phyloP scores from a whole-genome alignment of 2,329 filamentous ascomycete genomes.

The Whalleya microplaca region DNA sequence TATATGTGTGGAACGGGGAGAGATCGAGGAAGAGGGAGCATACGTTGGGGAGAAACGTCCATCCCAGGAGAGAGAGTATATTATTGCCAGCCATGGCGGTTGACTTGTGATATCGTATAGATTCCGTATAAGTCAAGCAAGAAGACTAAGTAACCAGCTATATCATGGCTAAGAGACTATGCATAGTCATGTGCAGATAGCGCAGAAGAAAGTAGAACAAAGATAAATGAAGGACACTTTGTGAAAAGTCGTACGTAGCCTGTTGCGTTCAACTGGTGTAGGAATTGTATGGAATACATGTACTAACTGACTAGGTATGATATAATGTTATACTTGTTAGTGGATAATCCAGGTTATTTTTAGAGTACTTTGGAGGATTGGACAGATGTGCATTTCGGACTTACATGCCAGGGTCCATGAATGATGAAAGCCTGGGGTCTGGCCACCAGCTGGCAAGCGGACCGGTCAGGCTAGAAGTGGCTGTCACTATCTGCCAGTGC shows the following conservation, averaged over 20 bases:
- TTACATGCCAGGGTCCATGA: background rate
- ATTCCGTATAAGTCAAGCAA: background rate
- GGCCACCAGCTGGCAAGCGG: background rate
- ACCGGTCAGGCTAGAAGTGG: too few species aligned
- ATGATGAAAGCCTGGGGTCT: background rate
- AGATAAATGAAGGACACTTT: background rate
- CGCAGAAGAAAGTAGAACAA: background rate
- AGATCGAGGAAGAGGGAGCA: slow-evolving; percentile 30
- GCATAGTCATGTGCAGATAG: background rate
- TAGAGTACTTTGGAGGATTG: background rate
- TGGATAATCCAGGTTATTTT: background rate
- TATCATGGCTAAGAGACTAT: background rate
- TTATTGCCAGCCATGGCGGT: slow-evolving; percentile 48
- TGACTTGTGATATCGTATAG: slow-evolving; percentile 5
- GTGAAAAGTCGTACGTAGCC: background rate
- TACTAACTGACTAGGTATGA: background rate
- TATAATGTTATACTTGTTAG: background rate
- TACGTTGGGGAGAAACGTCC: slow-evolving; percentile 60
- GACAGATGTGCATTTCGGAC: background rate
- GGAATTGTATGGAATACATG: too few species aligned
- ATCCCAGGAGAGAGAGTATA: slow-evolving; percentile 58
- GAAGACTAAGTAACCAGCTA: background rate
- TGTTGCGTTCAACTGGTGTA: background rate
- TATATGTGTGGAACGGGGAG: background rate
- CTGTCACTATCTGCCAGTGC: too few species aligned